These are phyloP conservation scores for Podila minutissima DNA, from an alignment of 192 early-diverging fungal genomes.

Conservation along the genomic window DNA sequence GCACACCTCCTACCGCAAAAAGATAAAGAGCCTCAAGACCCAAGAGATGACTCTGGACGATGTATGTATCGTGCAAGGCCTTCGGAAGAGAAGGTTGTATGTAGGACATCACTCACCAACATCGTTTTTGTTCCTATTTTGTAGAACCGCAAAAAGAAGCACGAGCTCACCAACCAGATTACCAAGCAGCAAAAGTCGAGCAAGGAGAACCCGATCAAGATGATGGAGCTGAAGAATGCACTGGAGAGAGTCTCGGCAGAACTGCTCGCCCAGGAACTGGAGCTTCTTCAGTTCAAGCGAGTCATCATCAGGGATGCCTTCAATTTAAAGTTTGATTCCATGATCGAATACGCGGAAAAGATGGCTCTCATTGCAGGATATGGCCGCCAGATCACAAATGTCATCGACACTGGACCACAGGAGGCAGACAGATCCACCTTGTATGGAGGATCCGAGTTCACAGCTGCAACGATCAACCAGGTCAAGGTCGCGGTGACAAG, in stretches of 20 bases:
- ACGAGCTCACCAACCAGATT: conserved; percentile 46
- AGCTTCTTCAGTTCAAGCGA: conserved; percentile 51
- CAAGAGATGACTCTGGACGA: conserved; percentile 51
- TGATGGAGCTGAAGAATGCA: conserved; percentile 52
- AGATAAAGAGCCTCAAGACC: conserved; percentile 36
- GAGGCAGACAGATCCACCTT: conserved; percentile 18
- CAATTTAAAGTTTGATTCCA: conserved; percentile 46
- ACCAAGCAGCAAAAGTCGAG: conserved; percentile 47
- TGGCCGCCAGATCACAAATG: conserved; percentile 51
- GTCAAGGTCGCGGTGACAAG: conserved; percentile 48
- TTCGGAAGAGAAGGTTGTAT: too few relatives aligned
- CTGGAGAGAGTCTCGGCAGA: conserved; percentile 46
- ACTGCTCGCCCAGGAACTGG: conserved; percentile 33
- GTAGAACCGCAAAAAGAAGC: conserved; percentile 51
- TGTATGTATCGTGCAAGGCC: conserved; percentile 1
- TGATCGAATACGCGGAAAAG: conserved; percentile 52
- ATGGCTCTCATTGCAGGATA: conserved; percentile 55
- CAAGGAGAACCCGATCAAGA: conserved; percentile 51
- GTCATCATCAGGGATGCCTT: conserved; percentile 48
- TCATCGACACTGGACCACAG: conserved; percentile 41
- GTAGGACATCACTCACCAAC: too few relatives aligned
- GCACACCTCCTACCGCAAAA: conserved; percentile 41
- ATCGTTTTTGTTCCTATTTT: background rate
- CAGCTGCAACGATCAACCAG: conserved; percentile 42
- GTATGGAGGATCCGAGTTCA: conserved; percentile 45